These are phyloP conservation scores for Beauveria varroae DNA, from an alignment of 2,329 filamentous ascomycete genomes.

Conservation along the genomic window DNA sequence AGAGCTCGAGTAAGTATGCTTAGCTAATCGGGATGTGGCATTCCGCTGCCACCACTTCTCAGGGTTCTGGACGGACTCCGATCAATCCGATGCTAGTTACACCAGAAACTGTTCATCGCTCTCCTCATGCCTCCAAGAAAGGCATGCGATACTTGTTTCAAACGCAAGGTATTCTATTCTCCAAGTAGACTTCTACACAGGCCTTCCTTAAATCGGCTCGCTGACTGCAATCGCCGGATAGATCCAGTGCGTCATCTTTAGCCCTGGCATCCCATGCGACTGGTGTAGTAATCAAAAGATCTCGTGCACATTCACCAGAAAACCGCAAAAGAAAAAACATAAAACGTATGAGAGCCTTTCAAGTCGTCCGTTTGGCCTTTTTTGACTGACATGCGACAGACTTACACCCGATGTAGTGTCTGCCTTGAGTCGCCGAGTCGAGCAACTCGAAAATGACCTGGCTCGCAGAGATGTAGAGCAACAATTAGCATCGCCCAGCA, in stretches of 20 bases:
- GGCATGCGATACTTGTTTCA: constrained; percentile 13
- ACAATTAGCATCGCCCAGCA: background rate
- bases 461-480: background rate
- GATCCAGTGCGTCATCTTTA: constrained; percentile 12
- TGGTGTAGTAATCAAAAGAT: constrained; percentile 12
- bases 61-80: background rate
- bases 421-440: background rate
- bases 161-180: constrained; percentile 6
- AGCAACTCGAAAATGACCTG: background rate
- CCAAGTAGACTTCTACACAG: too few species aligned
- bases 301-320: constrained; percentile 10
- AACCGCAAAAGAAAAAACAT: background rate
- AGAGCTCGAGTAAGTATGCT: background rate
- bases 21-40: background rate
- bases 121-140: constrained; percentile 7
- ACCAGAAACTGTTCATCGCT: background rate
- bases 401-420: background rate
- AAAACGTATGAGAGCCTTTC: background rate
- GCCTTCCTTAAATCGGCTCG: too few species aligned
- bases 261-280: constrained; percentile 9
- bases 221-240: background rate
- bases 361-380: background rate
- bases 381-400: background rate
- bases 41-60: background rate
- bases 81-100: background rate